A percentile compares a stretch with the other conserved stretches of the same genome.
These are phyloP conservation scores for Dendrobium chrysotoxum DNA, from an alignment of 106 monocot genomes.

Conservation along the genomic window DNA sequence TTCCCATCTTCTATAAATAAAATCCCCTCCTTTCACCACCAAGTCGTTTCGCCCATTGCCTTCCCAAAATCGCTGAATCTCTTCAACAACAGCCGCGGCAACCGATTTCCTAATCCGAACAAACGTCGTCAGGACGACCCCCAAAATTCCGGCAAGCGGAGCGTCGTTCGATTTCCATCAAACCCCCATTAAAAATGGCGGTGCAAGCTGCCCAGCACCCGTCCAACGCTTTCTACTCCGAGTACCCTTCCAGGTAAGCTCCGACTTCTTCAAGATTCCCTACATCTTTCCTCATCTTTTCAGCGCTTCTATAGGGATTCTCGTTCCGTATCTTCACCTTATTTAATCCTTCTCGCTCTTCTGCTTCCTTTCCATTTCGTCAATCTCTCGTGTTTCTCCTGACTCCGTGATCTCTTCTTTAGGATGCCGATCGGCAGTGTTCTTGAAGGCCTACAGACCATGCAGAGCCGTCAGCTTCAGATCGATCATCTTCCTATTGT, in stretches of 20 bases:
- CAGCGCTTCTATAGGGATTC: constrained; percentile 1
- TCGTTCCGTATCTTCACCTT: not conserved
- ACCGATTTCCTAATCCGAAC: not conserved
- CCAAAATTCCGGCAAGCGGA: too few species aligned
- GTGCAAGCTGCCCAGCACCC: constrained; percentile 42
- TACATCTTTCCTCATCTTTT: not conserved
- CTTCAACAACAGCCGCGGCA: not conserved
- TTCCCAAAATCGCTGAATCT: not conserved
- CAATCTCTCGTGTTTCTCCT: not conserved
- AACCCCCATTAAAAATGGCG: constrained; percentile 18
- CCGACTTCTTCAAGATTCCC: not conserved
- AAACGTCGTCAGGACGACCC: not conserved
- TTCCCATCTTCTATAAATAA: constrained; percentile 6
- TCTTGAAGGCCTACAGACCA: constrained; percentile 2
- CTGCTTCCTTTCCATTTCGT: not conserved
- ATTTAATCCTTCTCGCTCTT: not conserved
- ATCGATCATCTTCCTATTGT: not conserved
- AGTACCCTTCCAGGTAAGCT: constrained; percentile 20
- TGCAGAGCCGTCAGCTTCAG: not conserved
- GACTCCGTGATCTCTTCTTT: not conserved
- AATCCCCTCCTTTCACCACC: not conserved
- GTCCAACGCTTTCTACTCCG: constrained; percentile 26
- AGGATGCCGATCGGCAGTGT: not conserved
- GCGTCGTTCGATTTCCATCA: not conserved
- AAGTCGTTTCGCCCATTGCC: constrained; percentile 8